Conservation (phyloP, 306 rosid species). For the Medicago truncatula region DNA sequence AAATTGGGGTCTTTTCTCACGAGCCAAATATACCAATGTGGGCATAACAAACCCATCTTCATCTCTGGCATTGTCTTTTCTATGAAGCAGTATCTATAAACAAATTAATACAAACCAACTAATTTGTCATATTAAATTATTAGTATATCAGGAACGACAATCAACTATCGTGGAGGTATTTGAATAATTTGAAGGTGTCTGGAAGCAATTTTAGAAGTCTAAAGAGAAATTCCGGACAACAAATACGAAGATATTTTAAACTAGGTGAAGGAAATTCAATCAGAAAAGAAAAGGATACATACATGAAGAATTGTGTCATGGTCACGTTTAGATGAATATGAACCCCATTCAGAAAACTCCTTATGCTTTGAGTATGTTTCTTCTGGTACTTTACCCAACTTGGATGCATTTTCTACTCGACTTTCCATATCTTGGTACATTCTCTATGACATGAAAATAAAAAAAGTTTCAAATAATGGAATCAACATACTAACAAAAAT, state of each 20-base stretch:
- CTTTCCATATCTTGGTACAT: slow-evolving; percentile 70
- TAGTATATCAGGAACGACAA: too few species aligned
- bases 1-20: slow-evolving; percentile 74
- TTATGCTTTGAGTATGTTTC: slow-evolving; percentile 51
- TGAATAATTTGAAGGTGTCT: too few species aligned
- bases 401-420: slow-evolving; percentile 52
- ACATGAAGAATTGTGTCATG: slow-evolving; percentile 76
- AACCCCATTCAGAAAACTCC: slow-evolving; percentile 72
- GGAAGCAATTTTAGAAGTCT: too few species aligned
- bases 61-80: slow-evolving; percentile 51
- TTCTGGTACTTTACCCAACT: slow-evolving; percentile 51
- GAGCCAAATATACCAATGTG: slow-evolving; percentile 73
- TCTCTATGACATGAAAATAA: slow-evolving; percentile 43
- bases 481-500: too few species aligned
- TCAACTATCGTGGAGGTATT: too few species aligned
- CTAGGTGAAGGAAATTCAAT: too few species aligned
- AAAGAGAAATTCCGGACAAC: too few species aligned
- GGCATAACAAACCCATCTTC: slow-evolving; percentile 61
- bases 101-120: too few species aligned
- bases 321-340: slow-evolving; percentile 64
- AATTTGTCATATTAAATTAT: too few species aligned
- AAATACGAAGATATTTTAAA: too few species aligned
- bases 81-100: slow-evolving; percentile 63
- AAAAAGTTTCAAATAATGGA: neutral
- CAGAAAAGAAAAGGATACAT: neutral